A percentile compares a stretch with the other conserved stretches of the same genome.
Conservation (phyloP, 352 stramenopile species). For the Phytophthora melonis region DNA sequence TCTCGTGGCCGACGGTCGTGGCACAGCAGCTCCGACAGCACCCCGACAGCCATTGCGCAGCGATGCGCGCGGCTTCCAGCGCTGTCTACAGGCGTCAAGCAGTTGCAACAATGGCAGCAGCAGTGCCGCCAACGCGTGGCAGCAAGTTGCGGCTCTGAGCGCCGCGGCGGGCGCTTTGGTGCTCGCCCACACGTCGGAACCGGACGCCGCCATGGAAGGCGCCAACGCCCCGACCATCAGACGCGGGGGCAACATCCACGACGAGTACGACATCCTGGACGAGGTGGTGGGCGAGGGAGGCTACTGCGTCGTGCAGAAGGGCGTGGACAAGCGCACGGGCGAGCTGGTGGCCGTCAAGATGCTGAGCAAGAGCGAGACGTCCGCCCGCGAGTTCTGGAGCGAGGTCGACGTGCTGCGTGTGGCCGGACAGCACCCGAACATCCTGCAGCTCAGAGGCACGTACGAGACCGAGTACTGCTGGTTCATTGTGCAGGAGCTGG, state of each 20-base stretch:
- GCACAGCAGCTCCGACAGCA: background rate
- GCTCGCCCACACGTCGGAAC: constrained; percentile 16
- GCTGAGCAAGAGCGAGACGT: constrained; percentile 81
- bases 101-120: constrained; percentile 28
- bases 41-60: constrained; percentile 9
- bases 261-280: constrained; percentile 81
- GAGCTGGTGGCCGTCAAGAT: constrained; percentile 86
- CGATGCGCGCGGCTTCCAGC: constrained; percentile 13
- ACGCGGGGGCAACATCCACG: constrained; percentile 54
- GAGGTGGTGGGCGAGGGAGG: constrained; percentile 85
- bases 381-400: constrained; percentile 83
- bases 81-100: constrained; percentile 1
- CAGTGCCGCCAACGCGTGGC: background rate
- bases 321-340: constrained; percentile 65
- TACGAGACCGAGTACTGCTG: constrained; percentile 79
- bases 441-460: constrained; percentile 78
- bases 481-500: constrained; percentile 88
- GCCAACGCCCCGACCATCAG: constrained; percentile 16
- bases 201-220: constrained; percentile 33
- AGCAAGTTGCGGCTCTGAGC: constrained; percentile 26
- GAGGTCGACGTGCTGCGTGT: constrained; percentile 83
- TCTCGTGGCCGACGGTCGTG: constrained; percentile 2
- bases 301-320: constrained; percentile 84
- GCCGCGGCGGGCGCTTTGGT: constrained; percentile 24
- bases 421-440: constrained; percentile 79